Percentiles rank a stretch among this genome's conserved stretches.
Conservation (phyloP, 805 yeast species). For the Crinitomyces ghanaensis region DNA sequence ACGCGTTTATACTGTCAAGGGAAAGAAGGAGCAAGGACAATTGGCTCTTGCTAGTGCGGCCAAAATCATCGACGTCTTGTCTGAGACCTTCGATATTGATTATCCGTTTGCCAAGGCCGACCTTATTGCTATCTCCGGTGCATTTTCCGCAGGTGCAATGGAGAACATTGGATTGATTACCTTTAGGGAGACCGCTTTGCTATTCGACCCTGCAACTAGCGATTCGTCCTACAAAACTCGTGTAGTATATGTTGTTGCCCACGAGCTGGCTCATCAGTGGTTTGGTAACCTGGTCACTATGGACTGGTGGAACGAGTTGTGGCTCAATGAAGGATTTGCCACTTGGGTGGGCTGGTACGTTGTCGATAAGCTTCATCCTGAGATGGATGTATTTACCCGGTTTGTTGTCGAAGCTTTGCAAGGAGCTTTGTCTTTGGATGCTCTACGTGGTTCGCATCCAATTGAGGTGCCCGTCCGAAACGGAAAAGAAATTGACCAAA, state of each 20-base stretch:
- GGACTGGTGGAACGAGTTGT: conserved; percentile 89
- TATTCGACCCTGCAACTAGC: conserved; percentile 55
- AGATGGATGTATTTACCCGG: conserved; percentile 78
- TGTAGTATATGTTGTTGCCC: conserved; percentile 79
- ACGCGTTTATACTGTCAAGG: conserved; percentile 72
- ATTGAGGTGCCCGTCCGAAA: conserved; percentile 71
- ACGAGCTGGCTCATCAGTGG: conserved; percentile 89
- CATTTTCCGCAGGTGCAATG: conserved; percentile 83
- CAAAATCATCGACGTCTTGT: conserved; percentile 62
- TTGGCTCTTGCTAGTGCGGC: conserved; percentile 68
- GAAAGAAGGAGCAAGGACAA: conserved; percentile 57
- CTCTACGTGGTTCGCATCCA: conserved; percentile 74
- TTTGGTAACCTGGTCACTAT: conserved; percentile 81
- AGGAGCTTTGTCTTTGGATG: conserved; percentile 57
- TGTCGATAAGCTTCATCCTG: conserved; percentile 63
- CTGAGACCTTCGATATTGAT: conserved; percentile 58
- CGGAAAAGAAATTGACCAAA: conserved; percentile 73
- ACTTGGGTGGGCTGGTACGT: conserved; percentile 89
- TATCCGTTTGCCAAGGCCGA: conserved; percentile 76
- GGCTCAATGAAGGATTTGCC: conserved; percentile 85
- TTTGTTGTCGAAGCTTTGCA: conserved; percentile 68
- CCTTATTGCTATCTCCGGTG: conserved; percentile 73
- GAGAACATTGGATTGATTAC: conserved; percentile 69
- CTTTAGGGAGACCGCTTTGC: conserved; percentile 63
- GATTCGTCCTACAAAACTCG: conserved; percentile 53